Conservation (phyloP, 805 yeast species). For the Candida coquimbonensis region DNA sequence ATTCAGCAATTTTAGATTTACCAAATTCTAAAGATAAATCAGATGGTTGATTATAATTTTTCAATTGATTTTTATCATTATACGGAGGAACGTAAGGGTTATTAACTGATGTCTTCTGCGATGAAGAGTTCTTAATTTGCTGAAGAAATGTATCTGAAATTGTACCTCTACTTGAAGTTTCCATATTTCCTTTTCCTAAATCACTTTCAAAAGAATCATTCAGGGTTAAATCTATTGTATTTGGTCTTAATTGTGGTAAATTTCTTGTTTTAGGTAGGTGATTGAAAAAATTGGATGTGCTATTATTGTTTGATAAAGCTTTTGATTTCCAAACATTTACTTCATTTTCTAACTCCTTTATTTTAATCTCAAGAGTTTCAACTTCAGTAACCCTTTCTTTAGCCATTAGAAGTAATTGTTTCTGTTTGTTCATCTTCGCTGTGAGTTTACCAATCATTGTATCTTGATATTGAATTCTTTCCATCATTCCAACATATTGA, state of each 20-base stretch:
- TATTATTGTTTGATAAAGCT: no score
- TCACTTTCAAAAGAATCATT: slow-evolving; percentile 13
- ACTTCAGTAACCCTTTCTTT: slow-evolving; percentile 18
- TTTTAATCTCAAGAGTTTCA: slow-evolving; percentile 8
- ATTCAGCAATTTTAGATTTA: slow-evolving; percentile 18
- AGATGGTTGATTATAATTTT: neutral
- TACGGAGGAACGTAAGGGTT: slow-evolving; percentile 1
- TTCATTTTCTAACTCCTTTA: slow-evolving; percentile 9
- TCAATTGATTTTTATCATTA: neutral
- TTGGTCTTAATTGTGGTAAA: slow-evolving; percentile 6
- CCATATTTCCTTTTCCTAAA: neutral
- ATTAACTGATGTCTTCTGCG: slow-evolving; percentile 7
- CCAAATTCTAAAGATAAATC: slow-evolving; percentile 9
- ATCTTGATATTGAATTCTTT: slow-evolving; percentile 14
- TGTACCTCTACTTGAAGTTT: neutral
- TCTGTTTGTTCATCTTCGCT: slow-evolving; percentile 17
- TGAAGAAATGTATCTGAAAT: slow-evolving; percentile 15
- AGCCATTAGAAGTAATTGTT: slow-evolving; percentile 15
- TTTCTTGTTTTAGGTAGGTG: no score
- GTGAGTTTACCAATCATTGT: slow-evolving; percentile 10
- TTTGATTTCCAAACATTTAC: slow-evolving; percentile 3
- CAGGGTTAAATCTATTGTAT: slow-evolving; percentile 18
- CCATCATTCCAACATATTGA: slow-evolving; percentile 17
- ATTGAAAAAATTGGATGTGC: no score
- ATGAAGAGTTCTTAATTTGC: slow-evolving; percentile 15